phyloP scores from a whole-genome alignment of 495 filamentous ascomycete species.

The Penicillium bialowiezense region DNA sequence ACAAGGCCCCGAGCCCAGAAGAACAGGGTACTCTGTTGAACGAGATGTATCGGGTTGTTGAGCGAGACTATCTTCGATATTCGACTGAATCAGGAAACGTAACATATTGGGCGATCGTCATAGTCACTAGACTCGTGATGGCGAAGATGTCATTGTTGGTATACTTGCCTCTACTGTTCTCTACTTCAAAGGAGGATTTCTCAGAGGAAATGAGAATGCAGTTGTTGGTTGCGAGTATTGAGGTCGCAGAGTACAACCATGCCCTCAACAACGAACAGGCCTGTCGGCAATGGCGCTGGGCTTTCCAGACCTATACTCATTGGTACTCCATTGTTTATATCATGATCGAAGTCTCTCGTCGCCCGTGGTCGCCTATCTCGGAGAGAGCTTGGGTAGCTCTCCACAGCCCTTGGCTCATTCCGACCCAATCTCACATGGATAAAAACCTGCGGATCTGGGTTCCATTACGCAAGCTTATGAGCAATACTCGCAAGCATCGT shows the following conservation, averaged over 20 bases:
- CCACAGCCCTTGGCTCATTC: constrained; percentile 47
- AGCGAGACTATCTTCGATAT: constrained; percentile 43
- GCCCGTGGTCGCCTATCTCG: constrained; percentile 46
- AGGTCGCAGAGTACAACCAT: constrained; percentile 56
- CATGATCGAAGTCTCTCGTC: constrained; percentile 48
- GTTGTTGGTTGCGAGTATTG: constrained; percentile 43
- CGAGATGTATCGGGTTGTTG: constrained; percentile 37
- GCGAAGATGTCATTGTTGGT: constrained; percentile 48
- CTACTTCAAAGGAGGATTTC: constrained; percentile 27
- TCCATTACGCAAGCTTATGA: constrained; percentile 51
- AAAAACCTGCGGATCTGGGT: constrained; percentile 49
- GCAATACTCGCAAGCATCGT: constrained; percentile 46
- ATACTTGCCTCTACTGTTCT: constrained; percentile 43
- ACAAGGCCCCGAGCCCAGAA: constrained; percentile 26
- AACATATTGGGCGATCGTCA: constrained; percentile 42
- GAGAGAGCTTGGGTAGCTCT: constrained; percentile 56
- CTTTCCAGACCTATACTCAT: constrained; percentile 57
- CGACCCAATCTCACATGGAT: constrained; percentile 28
- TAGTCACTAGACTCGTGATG: constrained; percentile 33
- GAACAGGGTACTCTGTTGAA: constrained; percentile 44
- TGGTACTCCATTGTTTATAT: constrained; percentile 60
- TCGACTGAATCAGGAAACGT: constrained; percentile 35
- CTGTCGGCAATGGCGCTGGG: constrained; percentile 58
- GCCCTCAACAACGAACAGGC: constrained; percentile 44
- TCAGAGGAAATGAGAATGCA: constrained; percentile 36